Evolutionary conservation across 768 basidiomycete species (phyloP), one percentile per base, ranked within the genome.

Genomic region (Mycena capillaripes): DNA sequence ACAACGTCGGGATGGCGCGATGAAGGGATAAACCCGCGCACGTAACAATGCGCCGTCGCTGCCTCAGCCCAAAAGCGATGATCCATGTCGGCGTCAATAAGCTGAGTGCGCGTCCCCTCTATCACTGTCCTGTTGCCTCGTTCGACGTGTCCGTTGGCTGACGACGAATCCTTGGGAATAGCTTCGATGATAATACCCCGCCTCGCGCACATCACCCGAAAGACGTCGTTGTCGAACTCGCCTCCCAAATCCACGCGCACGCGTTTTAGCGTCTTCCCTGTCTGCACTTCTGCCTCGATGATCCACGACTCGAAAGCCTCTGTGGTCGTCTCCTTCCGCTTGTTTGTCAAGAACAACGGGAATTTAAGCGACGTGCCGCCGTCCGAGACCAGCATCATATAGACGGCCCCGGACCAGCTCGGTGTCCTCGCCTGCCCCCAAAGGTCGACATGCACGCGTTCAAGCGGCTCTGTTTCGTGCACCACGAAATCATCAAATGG

Each of bases 361-460:
- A 56, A 65, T 11, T 57, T 23, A 38, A 66, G 30, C 0, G 70
- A 73, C 0, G 74, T 76, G 3, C 59, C 68, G 0, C 78, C 73
- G 65, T 82, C 78, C 0, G 72, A 74, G 0, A 78, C 61, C 0
- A 78, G 36, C 63, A 83, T 77, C 57, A 81, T 75, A 38, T 82
- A 81, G 0, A 38, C 23, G 0, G 66, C 63, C 0, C 77, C 77
- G 4, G 76, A 74, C 0, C 68, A 57, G 1, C 72, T 79, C 25
- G 40, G 62, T 0, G 74, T 67, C 2, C 72, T 48, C 0, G 75
- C 61, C 10, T 72, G 77, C 27, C 79, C 78, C 76, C 74, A 82
- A 0, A 82, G 44, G 56, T 84, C 77, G 16, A 76, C 69, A 40
- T 80, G 75, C 1, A 76, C 71, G 0, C 73, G 50, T 16, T 77